phyloP scores from a whole-genome alignment of 345 rosid genomes.

The Balakata baccata region DNA sequence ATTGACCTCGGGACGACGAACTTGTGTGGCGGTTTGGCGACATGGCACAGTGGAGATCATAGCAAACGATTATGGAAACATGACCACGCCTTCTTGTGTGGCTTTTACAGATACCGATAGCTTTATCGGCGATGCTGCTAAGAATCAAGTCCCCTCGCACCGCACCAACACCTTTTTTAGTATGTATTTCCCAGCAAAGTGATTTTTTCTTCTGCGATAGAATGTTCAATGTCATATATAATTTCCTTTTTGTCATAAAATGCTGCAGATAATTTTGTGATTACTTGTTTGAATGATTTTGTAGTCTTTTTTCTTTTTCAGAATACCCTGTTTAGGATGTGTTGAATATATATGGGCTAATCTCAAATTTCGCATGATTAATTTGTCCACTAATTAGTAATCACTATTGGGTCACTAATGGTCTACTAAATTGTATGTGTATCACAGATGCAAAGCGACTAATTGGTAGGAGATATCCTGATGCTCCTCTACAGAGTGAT shows the following conservation, averaged over 20 bases:
- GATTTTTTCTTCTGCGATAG: background rate
- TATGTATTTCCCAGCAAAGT: background rate
- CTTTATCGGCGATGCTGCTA: conserved; percentile 34
- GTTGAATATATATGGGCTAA: no score
- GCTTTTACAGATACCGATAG: conserved; percentile 30
- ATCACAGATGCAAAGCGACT: conserved; percentile 20
- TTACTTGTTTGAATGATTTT: no score
- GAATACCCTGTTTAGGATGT: no score
- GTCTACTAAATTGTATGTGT: background rate
- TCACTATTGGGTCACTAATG: background rate
- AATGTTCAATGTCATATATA: no score
- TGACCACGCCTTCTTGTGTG: conserved; percentile 32
- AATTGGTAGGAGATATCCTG: conserved; percentile 15
- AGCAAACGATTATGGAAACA: conserved; percentile 26
- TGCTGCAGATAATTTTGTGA: no score
- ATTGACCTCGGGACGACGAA: conserved; percentile 33
- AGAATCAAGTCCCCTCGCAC: conserved; percentile 31
- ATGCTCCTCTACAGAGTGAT: conserved; percentile 2
- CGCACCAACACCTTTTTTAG: conserved; percentile 29
- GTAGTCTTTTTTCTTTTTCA: no score
- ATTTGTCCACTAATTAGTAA: no score
- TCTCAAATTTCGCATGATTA: no score
- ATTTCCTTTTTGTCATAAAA: no score
- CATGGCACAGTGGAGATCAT: conserved; percentile 29
- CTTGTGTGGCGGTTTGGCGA: conserved; percentile 33